Base-by-base conservation (phyloP, 768 basidiomycete species). In the Hypholoma sublateritium region DNA sequence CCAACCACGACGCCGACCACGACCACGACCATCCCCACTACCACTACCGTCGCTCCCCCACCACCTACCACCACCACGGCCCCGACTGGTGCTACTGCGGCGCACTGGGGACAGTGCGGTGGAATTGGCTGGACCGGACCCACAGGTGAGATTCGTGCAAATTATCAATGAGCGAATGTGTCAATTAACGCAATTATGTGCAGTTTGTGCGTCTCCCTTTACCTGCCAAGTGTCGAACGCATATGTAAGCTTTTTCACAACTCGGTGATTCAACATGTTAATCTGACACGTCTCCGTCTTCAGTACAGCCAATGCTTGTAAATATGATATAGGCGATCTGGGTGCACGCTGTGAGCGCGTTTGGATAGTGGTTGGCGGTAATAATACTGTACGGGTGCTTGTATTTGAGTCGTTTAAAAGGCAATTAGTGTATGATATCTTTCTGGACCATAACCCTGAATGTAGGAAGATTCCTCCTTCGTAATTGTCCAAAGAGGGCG, bases 51-150 rank as follows among this genome's bases (percentile, higher is more conserved):
- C 0, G 39, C n/a, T 8, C 17, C 46, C n/a, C 36, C 16, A 13
- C 34, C 52, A 3, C 28, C 55, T 0, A 17, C 25, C 5, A 43
- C 55, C 5, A 49, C 55, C 8, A 36, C 55, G 1, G 19, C 55
- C 8, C 37, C 45, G 0, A 56, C 46, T 25, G 36, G n/a, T 28
- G 49, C 35, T 16, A 28, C 35, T 1, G 39, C 45, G 8, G 59
- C 59, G 16, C 46, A 46, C 8, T 60, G 48, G 32, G 55, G 55
- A 8, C 59, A 60, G 37, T 60, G 59, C n/a, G 59, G 55, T 47
- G 59, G 59, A 35, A 49, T 44, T 22, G 58, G 58, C 53, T 54
- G 53, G 53, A 54, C 53, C 44, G 53, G 53, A 54, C 53, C 53
- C 24, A 54, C 53, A 43, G 51, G 51, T 53, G 7, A 53, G 37